Base-by-base conservation (phyloP, 306 rosid species). In the Pterocarpus macrocarpus region DNA sequence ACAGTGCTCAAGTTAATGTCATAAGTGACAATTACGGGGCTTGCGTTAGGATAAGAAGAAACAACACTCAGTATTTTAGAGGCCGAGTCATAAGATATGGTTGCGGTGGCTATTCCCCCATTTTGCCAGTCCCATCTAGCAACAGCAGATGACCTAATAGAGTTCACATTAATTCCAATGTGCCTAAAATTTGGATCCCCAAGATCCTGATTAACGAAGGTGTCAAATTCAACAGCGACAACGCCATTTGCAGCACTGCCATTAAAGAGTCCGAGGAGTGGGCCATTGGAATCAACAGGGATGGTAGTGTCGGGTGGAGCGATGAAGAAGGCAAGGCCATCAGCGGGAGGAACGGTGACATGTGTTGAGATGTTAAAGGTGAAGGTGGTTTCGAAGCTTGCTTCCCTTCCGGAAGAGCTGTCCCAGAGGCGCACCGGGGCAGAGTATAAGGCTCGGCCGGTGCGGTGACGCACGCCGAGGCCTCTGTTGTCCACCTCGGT, bases 201-300 rank as follows among this genome's bases (percentile, higher is more conserved):
- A 10, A 62, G 8, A 2, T 6, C 14, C 3, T 1, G 0, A 3
- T 5, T 53, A 53, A 6, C 1, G 43, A 4, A 59, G 1, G 67
- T 82, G 30, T 76, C 86, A 41, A 82, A 82, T 69, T 82, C 86
- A 12, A 82, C 82, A 3, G 82, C 73, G 12, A 82, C 85, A 41
- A 82, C 45, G 36, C 15, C 13, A 35, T 76, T 76, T 13, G 2
- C 8, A 5, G 45, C 45, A 14, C 17, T 22, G 15, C 1, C n/a
- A 5, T 17, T 2, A 52, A 76, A 82, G 3, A 82, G 35, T 11
- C 77, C 85, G 13, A 82, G 81, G 36, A 4, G 32, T 2, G 73
- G 56, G 3, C 77, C 85, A 5, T 3, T 1, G 0, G 81, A 76
- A 4, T 69, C 14, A 0, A 22, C 7, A 4, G 78, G 85, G 17